phyloP scores from a whole-genome alignment of 2,329 filamentous ascomycete species.

The Chaetomium sp. region DNA sequence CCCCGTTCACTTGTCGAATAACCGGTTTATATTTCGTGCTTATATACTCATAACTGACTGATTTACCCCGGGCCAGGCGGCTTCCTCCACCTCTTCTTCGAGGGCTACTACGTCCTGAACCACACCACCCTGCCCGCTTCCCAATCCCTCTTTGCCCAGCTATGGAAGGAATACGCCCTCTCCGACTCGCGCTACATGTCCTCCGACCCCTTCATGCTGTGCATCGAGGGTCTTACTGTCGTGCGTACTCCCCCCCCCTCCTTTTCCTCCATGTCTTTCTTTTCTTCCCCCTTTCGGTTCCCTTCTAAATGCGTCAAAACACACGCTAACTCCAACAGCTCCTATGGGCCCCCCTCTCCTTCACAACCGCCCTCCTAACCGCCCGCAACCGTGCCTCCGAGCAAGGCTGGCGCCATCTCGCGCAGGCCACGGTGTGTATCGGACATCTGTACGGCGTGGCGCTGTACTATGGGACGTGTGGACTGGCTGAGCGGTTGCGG shows the following conservation, averaged over 20 bases:
- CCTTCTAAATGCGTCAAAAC: background rate
- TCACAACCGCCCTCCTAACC: constrained; percentile 42
- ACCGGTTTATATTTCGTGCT: too few relatives aligned
- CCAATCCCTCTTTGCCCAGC: constrained; percentile 70
- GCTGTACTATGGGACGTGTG: constrained; percentile 55
- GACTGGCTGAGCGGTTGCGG: constrained; percentile 39
- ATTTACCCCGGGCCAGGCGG: constrained; percentile 40
- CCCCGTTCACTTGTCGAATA: too few relatives aligned
- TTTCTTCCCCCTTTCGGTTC: background rate
- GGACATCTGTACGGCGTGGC: constrained; percentile 56
- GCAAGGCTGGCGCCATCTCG: constrained; percentile 39
- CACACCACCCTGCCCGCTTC: constrained; percentile 58
- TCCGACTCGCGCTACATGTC: constrained; percentile 85
- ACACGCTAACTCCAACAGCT: constrained; percentile 31
- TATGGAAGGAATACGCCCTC: constrained; percentile 89
- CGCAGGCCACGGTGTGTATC: constrained; percentile 46
- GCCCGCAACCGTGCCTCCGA: constrained; percentile 20
- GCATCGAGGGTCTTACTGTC: constrained; percentile 75
- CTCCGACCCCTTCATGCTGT: constrained; percentile 76
- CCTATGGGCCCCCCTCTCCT: constrained; percentile 54
- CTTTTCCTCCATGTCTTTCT: constrained; percentile 14
- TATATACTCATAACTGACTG: constrained; percentile 6
- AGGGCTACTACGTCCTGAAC: constrained; percentile 73
- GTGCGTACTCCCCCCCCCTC: constrained; percentile 41
- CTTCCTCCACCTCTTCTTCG: constrained; percentile 73